Conservation (phyloP, 2,329 filamentous ascomycete species). For the Neonectria coccinea region DNA sequence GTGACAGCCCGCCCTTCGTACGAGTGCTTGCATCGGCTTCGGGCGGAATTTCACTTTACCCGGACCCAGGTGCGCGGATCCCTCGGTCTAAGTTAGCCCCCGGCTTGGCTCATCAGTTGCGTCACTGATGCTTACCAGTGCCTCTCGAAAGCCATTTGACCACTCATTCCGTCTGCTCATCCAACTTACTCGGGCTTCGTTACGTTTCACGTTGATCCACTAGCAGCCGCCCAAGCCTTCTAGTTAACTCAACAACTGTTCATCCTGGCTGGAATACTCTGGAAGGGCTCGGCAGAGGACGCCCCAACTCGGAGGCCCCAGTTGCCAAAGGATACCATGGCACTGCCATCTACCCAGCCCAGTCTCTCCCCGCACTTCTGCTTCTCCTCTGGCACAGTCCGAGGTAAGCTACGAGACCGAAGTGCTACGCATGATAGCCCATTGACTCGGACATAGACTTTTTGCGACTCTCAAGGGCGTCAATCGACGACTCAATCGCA, state of each 20-base stretch:
- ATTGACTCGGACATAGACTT: slow-evolving; percentile 74
- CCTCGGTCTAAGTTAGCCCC: slow-evolving; percentile 10
- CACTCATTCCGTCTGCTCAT: slow-evolving; percentile 3
- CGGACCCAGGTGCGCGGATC: slow-evolving; percentile 28
- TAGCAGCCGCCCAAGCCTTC: slow-evolving; percentile 16
- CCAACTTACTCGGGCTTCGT: slow-evolving; percentile 1
- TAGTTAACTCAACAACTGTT: slow-evolving; percentile 19
- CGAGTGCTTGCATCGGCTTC: not conserved
- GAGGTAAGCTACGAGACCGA: slow-evolving; percentile 63
- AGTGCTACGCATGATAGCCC: not conserved
- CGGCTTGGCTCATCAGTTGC: slow-evolving; percentile 35
- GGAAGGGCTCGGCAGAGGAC: slow-evolving; percentile 58
- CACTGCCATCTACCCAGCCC: slow-evolving; percentile 59
- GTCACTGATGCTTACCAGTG: slow-evolving; percentile 35
- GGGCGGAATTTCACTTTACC: slow-evolving; percentile 40
- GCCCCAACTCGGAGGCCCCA: slow-evolving; percentile 48
- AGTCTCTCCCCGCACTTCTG: slow-evolving; percentile 79
- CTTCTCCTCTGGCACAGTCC: slow-evolving; percentile 75
- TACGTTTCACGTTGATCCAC: slow-evolving; percentile 25
- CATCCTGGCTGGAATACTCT: slow-evolving; percentile 64
- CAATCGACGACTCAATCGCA: slow-evolving; percentile 92
- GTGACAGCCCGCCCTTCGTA: not conserved
- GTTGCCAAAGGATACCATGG: slow-evolving; percentile 57
- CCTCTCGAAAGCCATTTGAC: slow-evolving; percentile 9
- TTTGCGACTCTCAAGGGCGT: slow-evolving; percentile 82